phyloP scores from a whole-genome alignment of 2,329 filamentous ascomycete genomes.

The Aureobasidium sp. region DNA sequence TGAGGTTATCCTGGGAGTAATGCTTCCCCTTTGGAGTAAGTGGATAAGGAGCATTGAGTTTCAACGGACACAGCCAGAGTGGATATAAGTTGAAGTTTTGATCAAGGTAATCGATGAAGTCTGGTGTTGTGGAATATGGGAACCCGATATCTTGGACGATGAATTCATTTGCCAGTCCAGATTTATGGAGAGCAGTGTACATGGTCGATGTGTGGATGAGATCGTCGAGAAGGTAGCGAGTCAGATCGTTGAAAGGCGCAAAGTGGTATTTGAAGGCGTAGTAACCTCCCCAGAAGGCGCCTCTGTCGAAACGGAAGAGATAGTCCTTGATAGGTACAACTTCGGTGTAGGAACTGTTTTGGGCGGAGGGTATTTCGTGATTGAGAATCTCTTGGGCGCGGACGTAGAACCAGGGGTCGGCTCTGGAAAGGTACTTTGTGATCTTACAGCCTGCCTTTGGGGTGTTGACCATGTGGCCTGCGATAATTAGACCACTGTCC shows the following conservation, averaged over 20 bases:
- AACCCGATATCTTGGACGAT: constrained; percentile 58
- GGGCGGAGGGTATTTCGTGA: neutral
- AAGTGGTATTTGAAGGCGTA: constrained; percentile 56
- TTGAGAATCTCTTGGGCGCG: constrained; percentile 46
- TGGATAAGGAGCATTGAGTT: constrained; percentile 1
- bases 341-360: constrained; percentile 25
- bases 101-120: constrained; percentile 49
- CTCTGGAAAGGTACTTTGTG: constrained; percentile 48
- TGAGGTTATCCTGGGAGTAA: neutral
- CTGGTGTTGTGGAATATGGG: constrained; percentile 44
- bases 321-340: constrained; percentile 45
- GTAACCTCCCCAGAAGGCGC: constrained; percentile 57
- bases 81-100: constrained; percentile 46
- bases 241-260: constrained; percentile 53
- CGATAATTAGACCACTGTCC: constrained; percentile 52
- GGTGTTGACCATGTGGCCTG: constrained; percentile 45
- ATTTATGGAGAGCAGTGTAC: constrained; percentile 56
- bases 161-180: constrained; percentile 48
- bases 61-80: constrained; percentile 53
- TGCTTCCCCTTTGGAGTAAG: neutral
- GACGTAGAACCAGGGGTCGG: constrained; percentile 68
- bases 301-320: constrained; percentile 56
- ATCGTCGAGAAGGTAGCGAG: constrained; percentile 52
- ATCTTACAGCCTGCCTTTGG: constrained; percentile 21
- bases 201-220: constrained; percentile 56